Percentiles rank a stretch among this genome's conserved stretches.
phyloP scores from a whole-genome alignment of 129 eudicot genomes.

The Ambrosia artemisiifolia region DNA sequence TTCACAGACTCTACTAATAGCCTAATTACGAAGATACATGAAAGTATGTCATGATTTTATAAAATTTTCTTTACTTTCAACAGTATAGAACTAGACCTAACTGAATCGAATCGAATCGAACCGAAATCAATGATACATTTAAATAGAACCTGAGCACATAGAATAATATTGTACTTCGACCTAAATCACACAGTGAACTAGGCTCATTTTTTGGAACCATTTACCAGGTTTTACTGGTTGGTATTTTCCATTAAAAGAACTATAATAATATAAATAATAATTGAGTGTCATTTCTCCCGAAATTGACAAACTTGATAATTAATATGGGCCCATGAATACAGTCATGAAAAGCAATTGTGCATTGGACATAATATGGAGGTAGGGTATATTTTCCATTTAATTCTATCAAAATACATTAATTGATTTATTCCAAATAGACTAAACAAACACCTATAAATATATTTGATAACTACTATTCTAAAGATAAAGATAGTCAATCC shows the following conservation, averaged over 20 bases:
- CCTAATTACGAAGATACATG: too few species aligned
- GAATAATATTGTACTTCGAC: too few species aligned
- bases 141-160: too few species aligned
- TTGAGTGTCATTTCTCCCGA: not conserved
- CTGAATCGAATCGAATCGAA: too few species aligned
- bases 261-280: not conserved
- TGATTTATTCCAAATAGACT: conserved; percentile 31
- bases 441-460: conserved; percentile 1
- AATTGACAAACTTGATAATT: conserved; percentile 27
- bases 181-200: too few species aligned
- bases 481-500: conserved; percentile 18
- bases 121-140: too few species aligned
- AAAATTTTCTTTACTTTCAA: too few species aligned
- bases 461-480: not conserved
- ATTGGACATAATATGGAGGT: conserved; percentile 30
- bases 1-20: too few species aligned
- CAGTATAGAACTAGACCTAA: too few species aligned
- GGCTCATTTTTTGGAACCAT: not conserved
- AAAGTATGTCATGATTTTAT: too few species aligned
- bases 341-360: conserved; percentile 29
- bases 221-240: not conserved
- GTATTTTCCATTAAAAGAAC: not conserved
- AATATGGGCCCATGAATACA: conserved; percentile 26
- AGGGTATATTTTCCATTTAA: conserved; percentile 27
- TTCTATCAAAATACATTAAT: conserved; percentile 12